Evolutionary conservation across 257 asterid genomes (phyloP).

Genomic region (Mitragyna speciosa): DNA sequence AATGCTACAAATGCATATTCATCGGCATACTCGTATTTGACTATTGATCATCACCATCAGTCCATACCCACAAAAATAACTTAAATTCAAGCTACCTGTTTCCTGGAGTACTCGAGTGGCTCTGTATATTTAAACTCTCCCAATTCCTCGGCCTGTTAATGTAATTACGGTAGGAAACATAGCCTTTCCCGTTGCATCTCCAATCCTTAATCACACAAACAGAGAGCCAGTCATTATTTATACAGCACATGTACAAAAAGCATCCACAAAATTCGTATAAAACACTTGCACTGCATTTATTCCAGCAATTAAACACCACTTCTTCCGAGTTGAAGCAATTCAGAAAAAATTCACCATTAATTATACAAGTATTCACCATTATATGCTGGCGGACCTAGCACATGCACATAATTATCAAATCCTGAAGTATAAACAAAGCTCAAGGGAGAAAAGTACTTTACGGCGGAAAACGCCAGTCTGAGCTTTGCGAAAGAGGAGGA

Average conservation of each 20-base stretch:
- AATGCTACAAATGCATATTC: not conserved
- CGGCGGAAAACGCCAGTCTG: slow-evolving; percentile 71
- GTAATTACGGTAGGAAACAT: slow-evolving; percentile 80
- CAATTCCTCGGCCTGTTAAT: slow-evolving; percentile 81
- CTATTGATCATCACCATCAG: slow-evolving; percentile 8
- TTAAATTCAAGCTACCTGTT: slow-evolving; percentile 61
- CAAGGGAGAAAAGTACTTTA: slow-evolving; percentile 46
- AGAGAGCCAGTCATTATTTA: not conserved
- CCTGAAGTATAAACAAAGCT: too few relatives aligned
- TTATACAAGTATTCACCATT: too few relatives aligned
- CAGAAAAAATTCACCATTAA: not conserved
- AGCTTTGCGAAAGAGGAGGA: slow-evolving; percentile 84
- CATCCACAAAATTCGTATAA: slow-evolving; percentile 23
- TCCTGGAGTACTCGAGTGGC: slow-evolving; percentile 82
- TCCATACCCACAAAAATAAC: slow-evolving; percentile 26
- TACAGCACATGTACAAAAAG: not conserved
- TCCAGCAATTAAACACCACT: not conserved
- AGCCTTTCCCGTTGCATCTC: slow-evolving; percentile 92
- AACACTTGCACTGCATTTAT: not conserved
- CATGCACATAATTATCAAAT: too few relatives aligned
- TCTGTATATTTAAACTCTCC: slow-evolving; percentile 56
- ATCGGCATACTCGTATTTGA: not conserved
- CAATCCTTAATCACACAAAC: slow-evolving; percentile 61
- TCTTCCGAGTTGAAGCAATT: not conserved
- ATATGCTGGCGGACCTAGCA: too few relatives aligned